These are phyloP conservation scores for Salix caprea DNA, from an alignment of 345 rosid species.

Conservation along the genomic window DNA sequence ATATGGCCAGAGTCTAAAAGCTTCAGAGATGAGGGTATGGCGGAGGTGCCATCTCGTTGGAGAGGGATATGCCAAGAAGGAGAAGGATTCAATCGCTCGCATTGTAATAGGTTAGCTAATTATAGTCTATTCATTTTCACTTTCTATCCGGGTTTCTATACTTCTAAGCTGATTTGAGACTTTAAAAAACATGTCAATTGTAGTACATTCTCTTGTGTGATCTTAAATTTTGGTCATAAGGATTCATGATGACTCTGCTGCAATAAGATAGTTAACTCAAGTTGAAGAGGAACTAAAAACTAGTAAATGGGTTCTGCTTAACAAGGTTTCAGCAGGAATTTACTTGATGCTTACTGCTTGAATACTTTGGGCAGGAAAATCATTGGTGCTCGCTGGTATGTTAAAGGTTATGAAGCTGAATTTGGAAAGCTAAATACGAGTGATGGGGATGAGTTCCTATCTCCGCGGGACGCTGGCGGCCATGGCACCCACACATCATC, in stretches of 20 bases:
- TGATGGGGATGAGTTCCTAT: constrained; percentile 12
- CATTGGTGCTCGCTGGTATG: constrained; percentile 36
- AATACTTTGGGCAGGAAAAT: constrained; percentile 20
- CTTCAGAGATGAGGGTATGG: constrained; percentile 34
- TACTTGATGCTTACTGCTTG: background rate
- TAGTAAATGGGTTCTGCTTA: background rate
- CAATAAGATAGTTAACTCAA: background rate
- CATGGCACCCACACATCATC: constrained; percentile 27
- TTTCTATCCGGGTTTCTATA: background rate
- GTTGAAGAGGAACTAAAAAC: background rate
- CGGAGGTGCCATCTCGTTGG: constrained; percentile 39
- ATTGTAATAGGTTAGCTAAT: background rate
- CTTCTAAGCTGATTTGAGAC: background rate
- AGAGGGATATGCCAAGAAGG: constrained; percentile 20
- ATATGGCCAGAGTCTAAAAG: constrained; percentile 38
- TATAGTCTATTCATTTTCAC: background rate
- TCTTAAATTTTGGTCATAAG: background rate
- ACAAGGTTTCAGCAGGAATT: background rate
- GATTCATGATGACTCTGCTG: background rate
- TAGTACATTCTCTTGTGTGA: background rate
- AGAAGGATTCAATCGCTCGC: background rate
- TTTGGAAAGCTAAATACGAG: constrained; percentile 9
- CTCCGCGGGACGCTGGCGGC: constrained; percentile 16
- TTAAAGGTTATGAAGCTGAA: constrained; percentile 19
- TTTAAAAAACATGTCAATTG: background rate